Evolutionary conservation across 2,329 filamentous ascomycete species (phyloP).

Genomic region (Onygenales sp.): DNA sequence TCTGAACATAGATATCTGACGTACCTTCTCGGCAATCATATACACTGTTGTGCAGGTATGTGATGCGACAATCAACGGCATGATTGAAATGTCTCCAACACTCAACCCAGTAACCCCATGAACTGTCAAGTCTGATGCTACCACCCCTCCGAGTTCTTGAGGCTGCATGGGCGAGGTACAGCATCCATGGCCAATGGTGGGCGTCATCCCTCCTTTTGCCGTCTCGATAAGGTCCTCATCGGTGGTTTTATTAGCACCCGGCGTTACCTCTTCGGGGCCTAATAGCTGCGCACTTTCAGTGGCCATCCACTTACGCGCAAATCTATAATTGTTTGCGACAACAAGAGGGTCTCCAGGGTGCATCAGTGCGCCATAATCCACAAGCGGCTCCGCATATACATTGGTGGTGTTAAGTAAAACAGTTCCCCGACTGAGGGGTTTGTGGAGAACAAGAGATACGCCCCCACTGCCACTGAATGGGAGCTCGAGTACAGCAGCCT

Average conservation of each 20-base stretch:
- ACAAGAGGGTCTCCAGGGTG: constrained; percentile 31
- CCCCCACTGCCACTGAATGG: background rate
- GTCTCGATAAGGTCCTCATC: background rate
- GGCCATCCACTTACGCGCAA: constrained; percentile 11
- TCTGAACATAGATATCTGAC: background rate
- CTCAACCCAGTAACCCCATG: constrained; percentile 13
- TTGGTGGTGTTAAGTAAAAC: constrained; percentile 29
- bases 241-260: background rate
- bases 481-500: background rate
- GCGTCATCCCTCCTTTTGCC: constrained; percentile 20
- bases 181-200: constrained; percentile 26
- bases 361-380: constrained; percentile 31
- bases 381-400: constrained; percentile 24
- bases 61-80: constrained; percentile 21
- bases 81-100: constrained; percentile 25
- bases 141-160: constrained; percentile 16
- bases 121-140: constrained; percentile 15
- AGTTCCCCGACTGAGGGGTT: constrained; percentile 33
- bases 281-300: constrained; percentile 1
- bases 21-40: constrained; percentile 23
- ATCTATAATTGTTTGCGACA: constrained; percentile 12
- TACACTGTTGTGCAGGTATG: constrained; percentile 25
- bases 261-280: background rate
- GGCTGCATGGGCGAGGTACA: constrained; percentile 22
- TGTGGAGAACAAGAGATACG: constrained; percentile 5